phyloP scores from a whole-genome alignment of 2,329 filamentous ascomycete species.

The Xylariaceae sp. region DNA sequence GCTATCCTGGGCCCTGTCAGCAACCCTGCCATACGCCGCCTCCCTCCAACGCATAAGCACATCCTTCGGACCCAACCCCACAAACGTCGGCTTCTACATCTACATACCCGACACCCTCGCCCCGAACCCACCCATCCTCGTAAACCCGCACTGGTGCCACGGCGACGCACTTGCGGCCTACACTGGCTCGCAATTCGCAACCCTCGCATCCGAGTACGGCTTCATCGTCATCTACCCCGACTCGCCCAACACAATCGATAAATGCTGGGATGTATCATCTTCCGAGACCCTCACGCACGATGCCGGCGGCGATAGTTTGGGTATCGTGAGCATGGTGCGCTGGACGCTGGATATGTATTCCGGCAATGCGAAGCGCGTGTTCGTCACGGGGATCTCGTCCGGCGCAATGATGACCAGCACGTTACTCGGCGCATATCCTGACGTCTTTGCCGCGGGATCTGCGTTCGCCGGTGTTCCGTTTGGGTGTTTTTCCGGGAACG shows the following conservation, averaged over 20 bases:
- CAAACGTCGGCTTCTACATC: conserved; percentile 49
- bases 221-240: conserved; percentile 31
- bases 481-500: conserved; percentile 45
- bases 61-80: conserved; percentile 43
- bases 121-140: conserved; percentile 45
- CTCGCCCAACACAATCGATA: conserved; percentile 35
- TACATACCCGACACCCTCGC: conserved; percentile 41
- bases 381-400: conserved; percentile 31
- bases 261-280: conserved; percentile 57
- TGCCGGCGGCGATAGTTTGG: conserved; percentile 36
- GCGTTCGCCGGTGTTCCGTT: conserved; percentile 44
- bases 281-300: conserved; percentile 31
- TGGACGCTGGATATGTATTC: conserved; percentile 33
- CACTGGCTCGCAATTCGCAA: conserved; percentile 47
- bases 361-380: conserved; percentile 31
- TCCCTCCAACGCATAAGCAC: conserved; percentile 29
- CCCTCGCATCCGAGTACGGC: conserved; percentile 46
- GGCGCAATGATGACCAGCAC: conserved; percentile 35
- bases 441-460: conserved; percentile 42
- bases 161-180: conserved; percentile 48
- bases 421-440: conserved; percentile 44
- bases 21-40: conserved; percentile 16
- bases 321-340: conserved; percentile 37
- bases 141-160: conserved; percentile 54
- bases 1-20: conserved; percentile 9